Evolutionary conservation across 768 basidiomycete genomes (phyloP).

Genomic region (Pisolithus microcarpus): DNA sequence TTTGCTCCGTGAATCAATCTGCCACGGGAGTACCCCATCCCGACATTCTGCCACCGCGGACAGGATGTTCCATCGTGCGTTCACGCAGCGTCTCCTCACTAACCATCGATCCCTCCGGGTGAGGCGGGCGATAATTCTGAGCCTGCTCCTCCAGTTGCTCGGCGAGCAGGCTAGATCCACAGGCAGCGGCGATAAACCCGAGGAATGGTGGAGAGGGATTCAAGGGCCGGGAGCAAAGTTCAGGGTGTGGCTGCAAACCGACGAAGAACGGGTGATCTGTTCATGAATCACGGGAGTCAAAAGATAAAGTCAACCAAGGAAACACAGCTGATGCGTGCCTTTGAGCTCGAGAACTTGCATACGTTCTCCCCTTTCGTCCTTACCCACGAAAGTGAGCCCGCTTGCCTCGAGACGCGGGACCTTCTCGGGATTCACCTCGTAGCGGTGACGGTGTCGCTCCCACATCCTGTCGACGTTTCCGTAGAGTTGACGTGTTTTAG

Average conservation of each 20-base stretch:
- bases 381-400: constrained; percentile 77
- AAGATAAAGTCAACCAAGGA: neutral
- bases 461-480: constrained; percentile 77
- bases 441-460: constrained; percentile 94
- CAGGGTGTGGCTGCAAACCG: constrained; percentile 93
- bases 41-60: constrained; percentile 17
- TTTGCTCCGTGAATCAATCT: constrained; percentile 5
- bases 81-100: constrained; percentile 51
- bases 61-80: constrained; percentile 24
- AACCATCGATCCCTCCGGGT: constrained; percentile 70
- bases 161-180: constrained; percentile 44
- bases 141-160: constrained; percentile 70
- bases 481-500: constrained; percentile 71
- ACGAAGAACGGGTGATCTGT: constrained; percentile 91
- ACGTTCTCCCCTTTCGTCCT: constrained; percentile 91
- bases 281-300: neutral
- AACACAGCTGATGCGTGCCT: constrained; percentile 37
- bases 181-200: constrained; percentile 85
- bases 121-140: constrained; percentile 59
- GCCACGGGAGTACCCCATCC: constrained; percentile 16
- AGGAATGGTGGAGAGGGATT: constrained; percentile 98
- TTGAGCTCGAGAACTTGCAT: constrained; percentile 94
- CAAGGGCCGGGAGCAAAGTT: constrained; percentile 95
- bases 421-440: constrained; percentile 90
- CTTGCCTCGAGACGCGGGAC: constrained; percentile 63